These are phyloP conservation scores for Colletotrichum sp. DNA, from an alignment of 2,329 filamentous ascomycete genomes.

Conservation along the genomic window DNA sequence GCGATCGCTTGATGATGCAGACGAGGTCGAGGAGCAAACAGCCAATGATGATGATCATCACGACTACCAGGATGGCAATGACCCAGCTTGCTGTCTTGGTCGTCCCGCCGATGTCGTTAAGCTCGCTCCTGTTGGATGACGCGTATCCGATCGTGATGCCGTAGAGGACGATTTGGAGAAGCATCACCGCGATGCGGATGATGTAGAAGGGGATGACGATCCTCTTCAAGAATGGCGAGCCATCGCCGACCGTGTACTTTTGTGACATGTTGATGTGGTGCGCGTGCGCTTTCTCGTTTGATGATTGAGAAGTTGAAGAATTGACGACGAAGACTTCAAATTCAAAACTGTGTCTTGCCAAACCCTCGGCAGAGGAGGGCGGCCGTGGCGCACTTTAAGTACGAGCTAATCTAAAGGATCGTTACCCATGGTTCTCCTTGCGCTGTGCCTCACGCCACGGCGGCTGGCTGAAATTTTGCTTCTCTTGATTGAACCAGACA, in stretches of 20 bases:
- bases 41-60: constrained; percentile 27
- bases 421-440: background rate
- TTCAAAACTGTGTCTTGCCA: background rate
- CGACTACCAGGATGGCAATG: constrained; percentile 27
- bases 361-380: background rate
- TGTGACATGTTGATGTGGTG: constrained; percentile 22
- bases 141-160: constrained; percentile 24
- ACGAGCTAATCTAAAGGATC: background rate
- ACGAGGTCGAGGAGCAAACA: constrained; percentile 34
- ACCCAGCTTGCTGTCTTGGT: background rate
- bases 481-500: background rate
- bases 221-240: constrained; percentile 38
- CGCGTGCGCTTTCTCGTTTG: background rate
- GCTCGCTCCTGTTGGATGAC: constrained; percentile 20
- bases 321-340: background rate
- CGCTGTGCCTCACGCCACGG: background rate
- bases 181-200: constrained; percentile 33
- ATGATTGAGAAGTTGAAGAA: background rate
- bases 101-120: constrained; percentile 1
- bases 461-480: background rate
- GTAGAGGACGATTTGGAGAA: constrained; percentile 28
- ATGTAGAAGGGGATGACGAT: constrained; percentile 39
- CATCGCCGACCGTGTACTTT: constrained; percentile 31
- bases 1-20: constrained; percentile 35
- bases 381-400: background rate